Conservation (phyloP, 106 monocot genomes). For the Dendrobium nobile region DNA sequence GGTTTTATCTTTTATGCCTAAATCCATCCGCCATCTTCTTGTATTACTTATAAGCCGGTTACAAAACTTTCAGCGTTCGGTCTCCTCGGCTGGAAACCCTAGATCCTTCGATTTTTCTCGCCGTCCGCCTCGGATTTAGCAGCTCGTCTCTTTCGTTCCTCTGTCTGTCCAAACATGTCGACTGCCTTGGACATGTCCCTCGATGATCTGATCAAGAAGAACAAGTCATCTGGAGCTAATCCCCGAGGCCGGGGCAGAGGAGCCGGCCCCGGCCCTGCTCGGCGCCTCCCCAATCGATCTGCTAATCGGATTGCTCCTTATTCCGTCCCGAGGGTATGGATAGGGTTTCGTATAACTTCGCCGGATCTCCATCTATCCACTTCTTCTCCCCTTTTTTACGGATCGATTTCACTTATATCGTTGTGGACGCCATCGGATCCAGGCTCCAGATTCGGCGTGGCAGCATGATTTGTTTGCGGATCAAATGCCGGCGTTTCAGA, state of each 20-base stretch:
- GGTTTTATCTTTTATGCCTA: too few relatives aligned
- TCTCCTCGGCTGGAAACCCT: too few relatives aligned
- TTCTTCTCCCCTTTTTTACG: not conserved
- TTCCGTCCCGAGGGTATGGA: slow-evolving; percentile 33
- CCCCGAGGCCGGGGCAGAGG: slow-evolving; percentile 26
- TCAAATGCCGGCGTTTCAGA: slow-evolving; percentile 10
- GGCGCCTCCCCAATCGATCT: slow-evolving; percentile 36
- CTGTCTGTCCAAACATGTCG: slow-evolving; percentile 29
- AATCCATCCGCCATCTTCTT: too few relatives aligned
- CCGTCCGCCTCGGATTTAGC: too few relatives aligned
- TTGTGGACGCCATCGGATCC: slow-evolving; percentile 29
- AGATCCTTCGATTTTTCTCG: too few relatives aligned
- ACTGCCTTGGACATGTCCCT: slow-evolving; percentile 59
- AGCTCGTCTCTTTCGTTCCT: not conserved
- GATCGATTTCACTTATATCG: slow-evolving; percentile 16
- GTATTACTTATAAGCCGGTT: too few relatives aligned
- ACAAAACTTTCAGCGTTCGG: too few relatives aligned
- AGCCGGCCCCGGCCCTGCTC: slow-evolving; percentile 28
- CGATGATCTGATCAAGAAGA: slow-evolving; percentile 78
- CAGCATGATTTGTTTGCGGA: slow-evolving; percentile 60
- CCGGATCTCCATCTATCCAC: slow-evolving; percentile 15
- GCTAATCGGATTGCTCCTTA: slow-evolving; percentile 31
- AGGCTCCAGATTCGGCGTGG: slow-evolving; percentile 67
- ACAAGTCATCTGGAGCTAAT: slow-evolving; percentile 37
- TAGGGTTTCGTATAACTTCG: slow-evolving; percentile 14